A percentile compares a stretch with the other conserved stretches of the same genome.
Evolutionary conservation across 306 rosid species (phyloP).

Genomic region (Argentina anserina): DNA sequence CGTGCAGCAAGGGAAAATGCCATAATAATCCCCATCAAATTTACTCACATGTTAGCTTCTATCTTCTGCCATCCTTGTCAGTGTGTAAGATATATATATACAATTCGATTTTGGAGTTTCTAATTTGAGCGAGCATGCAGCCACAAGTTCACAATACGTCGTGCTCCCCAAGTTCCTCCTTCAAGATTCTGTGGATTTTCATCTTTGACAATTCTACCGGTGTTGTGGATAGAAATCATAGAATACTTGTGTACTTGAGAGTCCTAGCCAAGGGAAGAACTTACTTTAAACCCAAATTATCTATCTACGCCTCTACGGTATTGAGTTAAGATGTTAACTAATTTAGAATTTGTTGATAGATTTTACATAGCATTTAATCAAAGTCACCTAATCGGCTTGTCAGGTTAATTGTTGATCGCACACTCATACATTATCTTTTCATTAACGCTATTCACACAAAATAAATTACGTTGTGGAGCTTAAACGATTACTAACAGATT

Average conservation of each 20-base stretch:
- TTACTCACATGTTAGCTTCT: not conserved
- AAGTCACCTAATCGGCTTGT: too few species aligned
- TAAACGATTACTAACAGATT: too few species aligned
- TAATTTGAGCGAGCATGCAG: not conserved
- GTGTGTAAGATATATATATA: not conserved
- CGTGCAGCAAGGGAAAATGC: not conserved
- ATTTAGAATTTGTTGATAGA: too few species aligned
- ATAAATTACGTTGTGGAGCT: too few species aligned
- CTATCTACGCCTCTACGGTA: too few species aligned
- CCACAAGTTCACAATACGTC: not conserved
- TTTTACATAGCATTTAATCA: too few species aligned
- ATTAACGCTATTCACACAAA: too few species aligned
- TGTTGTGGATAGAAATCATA: conserved; percentile 2
- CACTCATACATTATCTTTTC: too few species aligned
- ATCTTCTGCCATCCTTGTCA: not conserved
- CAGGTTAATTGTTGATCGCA: too few species aligned
- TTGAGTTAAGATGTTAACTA: too few species aligned
- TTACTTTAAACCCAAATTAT: not conserved
- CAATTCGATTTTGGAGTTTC: not conserved
- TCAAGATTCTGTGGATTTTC: not conserved
- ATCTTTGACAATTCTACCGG: not conserved
- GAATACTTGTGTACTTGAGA: not conserved
- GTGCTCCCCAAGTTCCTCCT: not conserved
- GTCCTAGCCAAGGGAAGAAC: not conserved
- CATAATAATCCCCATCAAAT: not conserved